These are phyloP conservation scores for Venturiaceae sp. DNA, from an alignment of 2,329 filamentous ascomycete species.

Conservation along the genomic window DNA sequence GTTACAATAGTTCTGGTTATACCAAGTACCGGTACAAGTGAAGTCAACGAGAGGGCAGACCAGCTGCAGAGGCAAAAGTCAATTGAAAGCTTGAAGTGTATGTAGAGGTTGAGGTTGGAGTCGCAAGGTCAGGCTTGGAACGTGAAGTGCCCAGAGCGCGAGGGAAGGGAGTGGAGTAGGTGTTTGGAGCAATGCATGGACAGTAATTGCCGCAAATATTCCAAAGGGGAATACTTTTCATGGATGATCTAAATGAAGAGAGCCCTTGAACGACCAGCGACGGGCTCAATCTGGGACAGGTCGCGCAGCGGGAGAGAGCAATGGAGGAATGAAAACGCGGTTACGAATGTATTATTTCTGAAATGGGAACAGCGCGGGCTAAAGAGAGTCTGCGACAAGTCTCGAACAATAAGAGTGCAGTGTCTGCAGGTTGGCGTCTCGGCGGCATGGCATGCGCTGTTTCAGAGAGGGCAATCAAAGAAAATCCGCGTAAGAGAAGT, in stretches of 20 bases:
- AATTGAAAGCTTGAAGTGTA: not conserved
- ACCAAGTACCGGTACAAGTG: not conserved
- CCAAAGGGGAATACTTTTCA: not conserved
- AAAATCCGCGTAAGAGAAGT: not conserved
- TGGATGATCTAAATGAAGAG: conserved; percentile 1
- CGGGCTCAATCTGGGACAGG: not conserved
- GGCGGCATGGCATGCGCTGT: conserved; percentile 2
- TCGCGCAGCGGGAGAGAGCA: not conserved
- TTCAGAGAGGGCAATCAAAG: not conserved
- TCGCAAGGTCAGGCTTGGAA: not conserved
- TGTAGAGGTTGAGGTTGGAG: not conserved
- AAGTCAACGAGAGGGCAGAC: not conserved
- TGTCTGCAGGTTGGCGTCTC: not conserved
- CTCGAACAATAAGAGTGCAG: conserved; percentile 1
- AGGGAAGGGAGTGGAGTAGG: not conserved
- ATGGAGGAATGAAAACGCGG: not conserved
- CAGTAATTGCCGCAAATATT: not conserved
- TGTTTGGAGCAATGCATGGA: not conserved
- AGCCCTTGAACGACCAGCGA: not conserved
- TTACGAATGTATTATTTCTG: not conserved
- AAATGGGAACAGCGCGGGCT: not conserved
- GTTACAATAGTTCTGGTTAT: not conserved
- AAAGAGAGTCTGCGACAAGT: not conserved
- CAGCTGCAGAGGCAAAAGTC: not conserved
- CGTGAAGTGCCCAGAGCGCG: not conserved